Evolutionary conservation across 2,329 filamentous ascomycete genomes (phyloP).

Genomic region (Tricladium varicosporioides): DNA sequence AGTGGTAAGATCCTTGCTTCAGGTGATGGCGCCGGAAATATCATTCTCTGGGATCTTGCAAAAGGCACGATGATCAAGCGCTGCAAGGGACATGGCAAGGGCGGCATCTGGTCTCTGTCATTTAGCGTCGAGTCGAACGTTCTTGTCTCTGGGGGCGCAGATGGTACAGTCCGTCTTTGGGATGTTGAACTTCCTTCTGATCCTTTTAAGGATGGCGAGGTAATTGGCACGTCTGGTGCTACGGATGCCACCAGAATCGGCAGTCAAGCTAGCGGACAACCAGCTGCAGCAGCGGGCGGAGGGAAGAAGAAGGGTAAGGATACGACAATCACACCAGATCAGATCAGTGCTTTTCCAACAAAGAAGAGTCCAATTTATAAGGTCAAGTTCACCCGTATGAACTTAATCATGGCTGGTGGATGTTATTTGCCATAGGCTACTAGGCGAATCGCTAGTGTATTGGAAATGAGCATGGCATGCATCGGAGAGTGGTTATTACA

Average conservation of each 20-base stretch:
- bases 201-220: constrained; percentile 54
- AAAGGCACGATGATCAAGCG: constrained; percentile 85
- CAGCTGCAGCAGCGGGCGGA: constrained; percentile 32
- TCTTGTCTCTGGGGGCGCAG: constrained; percentile 84
- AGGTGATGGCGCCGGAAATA: constrained; percentile 83
- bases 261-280: constrained; percentile 27
- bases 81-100: constrained; percentile 89
- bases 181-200: constrained; percentile 76
- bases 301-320: constrained; percentile 83
- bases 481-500: no score
- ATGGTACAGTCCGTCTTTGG: constrained; percentile 92
- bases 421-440: constrained; percentile 44
- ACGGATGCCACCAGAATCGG: constrained; percentile 51
- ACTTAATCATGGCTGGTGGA: constrained; percentile 83
- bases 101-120: constrained; percentile 88
- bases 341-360: constrained; percentile 91
- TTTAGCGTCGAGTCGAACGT: constrained; percentile 93
- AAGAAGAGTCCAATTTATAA: constrained; percentile 96
- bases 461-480: no score
- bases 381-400: constrained; percentile 93
- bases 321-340: constrained; percentile 84
- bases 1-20: constrained; percentile 90
- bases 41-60: constrained; percentile 92
- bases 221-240: constrained; percentile 41
- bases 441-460: neutral